Conservation (phyloP, 768 basidiomycete genomes). For the Amyloporia xantha region DNA sequence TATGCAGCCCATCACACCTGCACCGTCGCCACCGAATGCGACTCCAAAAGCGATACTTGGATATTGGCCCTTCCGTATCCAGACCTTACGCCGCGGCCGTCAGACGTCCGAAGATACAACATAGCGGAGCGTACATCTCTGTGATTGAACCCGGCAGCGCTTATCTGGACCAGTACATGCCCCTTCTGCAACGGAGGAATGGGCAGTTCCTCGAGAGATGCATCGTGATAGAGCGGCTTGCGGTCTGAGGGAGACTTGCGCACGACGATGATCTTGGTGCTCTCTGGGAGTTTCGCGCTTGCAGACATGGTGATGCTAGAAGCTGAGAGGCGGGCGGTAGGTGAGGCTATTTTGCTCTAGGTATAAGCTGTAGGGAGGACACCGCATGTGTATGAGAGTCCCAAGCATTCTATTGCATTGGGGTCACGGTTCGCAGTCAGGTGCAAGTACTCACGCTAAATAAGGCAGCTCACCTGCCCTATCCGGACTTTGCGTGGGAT, state of each 20-base stretch:
- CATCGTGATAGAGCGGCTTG: slow-evolving; percentile 50
- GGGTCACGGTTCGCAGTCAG: background rate
- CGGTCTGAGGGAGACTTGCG: slow-evolving; percentile 32
- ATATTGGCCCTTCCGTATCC: slow-evolving; percentile 67
- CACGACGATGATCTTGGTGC: slow-evolving; percentile 44
- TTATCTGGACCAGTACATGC: slow-evolving; percentile 61
- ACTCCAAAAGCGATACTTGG: slow-evolving; percentile 54
- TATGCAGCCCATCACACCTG: slow-evolving; percentile 57
- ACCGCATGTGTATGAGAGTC: no score
- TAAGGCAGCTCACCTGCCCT: background rate
- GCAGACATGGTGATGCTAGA: no score
- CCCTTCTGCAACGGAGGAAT: slow-evolving; percentile 46
- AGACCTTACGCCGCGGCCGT: slow-evolving; percentile 39
- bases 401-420: no score
- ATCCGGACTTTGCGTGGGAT: no score
- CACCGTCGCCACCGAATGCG: slow-evolving; percentile 67
- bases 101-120: no score
- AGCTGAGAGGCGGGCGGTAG: no score
- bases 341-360: no score
- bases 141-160: slow-evolving; percentile 72
- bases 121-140: slow-evolving; percentile 44
- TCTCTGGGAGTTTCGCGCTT: no score
- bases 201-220: slow-evolving; percentile 41
- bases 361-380: no score
- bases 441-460: background rate